phyloP scores from a whole-genome alignment of 2,329 filamentous ascomycete genomes.

The Catunica adiposa region DNA sequence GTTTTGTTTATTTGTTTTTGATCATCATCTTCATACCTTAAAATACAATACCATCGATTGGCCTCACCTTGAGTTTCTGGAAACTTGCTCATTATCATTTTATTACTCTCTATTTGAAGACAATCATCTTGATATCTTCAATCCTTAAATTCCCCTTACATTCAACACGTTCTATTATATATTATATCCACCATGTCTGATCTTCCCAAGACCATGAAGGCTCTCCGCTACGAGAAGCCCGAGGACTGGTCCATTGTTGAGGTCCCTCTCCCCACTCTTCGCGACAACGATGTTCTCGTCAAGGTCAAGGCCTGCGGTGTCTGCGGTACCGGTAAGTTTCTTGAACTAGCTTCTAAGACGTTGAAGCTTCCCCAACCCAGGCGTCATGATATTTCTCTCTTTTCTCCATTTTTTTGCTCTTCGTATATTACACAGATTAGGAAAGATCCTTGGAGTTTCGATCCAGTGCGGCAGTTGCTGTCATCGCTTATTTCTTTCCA shows the following conservation, averaged over 20 bases:
- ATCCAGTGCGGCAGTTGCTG: no score
- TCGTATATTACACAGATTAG: no score
- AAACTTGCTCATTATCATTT: background rate
- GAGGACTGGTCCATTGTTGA: constrained; percentile 43
- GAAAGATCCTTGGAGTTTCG: no score
- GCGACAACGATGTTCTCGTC: constrained; percentile 43
- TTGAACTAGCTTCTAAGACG: background rate
- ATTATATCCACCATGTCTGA: constrained; percentile 19
- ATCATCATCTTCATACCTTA: background rate
- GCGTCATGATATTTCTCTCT: no score
- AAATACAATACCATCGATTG: background rate
- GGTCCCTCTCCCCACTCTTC: constrained; percentile 43
- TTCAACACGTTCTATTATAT: background rate
- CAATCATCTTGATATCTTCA: background rate
- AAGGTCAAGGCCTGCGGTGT: constrained; percentile 53
- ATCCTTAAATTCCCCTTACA: background rate
- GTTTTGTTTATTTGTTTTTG: background rate
- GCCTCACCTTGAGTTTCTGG: background rate
- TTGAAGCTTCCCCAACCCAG: no score
- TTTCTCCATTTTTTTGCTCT: no score
- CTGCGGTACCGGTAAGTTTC: constrained; percentile 35
- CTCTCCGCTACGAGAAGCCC: constrained; percentile 46
- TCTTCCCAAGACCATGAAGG: constrained; percentile 42
- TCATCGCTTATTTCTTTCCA: no score
- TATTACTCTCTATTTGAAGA: no score